A percentile compares a stretch with the other conserved stretches of the same genome.
phyloP scores from a whole-genome alignment of 1,284 basidiomycete genomes.

The Lentinula novae-zelandiae region DNA sequence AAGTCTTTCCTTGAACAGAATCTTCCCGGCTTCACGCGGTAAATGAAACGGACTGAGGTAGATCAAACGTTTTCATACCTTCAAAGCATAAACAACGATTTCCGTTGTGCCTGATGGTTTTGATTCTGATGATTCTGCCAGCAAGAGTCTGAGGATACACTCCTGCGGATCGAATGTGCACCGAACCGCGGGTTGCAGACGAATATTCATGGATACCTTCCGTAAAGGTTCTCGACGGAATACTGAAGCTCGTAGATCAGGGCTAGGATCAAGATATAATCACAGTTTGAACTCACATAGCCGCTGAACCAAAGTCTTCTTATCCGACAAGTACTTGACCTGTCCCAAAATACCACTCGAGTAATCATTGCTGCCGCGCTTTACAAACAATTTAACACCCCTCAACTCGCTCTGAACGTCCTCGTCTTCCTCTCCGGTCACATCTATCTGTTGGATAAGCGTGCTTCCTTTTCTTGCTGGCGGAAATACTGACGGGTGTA shows the following conservation, averaged over 20 bases:
- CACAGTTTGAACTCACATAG: conserved; percentile 34
- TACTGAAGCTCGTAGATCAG: conserved; percentile 30
- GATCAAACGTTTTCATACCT: conserved; percentile 26
- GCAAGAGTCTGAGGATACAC: conserved; percentile 48
- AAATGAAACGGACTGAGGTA: background rate
- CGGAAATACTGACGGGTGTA: conserved; percentile 1
- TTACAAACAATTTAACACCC: conserved; percentile 55
- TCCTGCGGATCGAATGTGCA: conserved; percentile 56
- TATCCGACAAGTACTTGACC: conserved; percentile 50
- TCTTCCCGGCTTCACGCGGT: conserved; percentile 40
- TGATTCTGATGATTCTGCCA: conserved; percentile 41
- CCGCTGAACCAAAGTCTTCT: conserved; percentile 36
- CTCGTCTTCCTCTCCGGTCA: conserved; percentile 66
- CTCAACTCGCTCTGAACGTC: conserved; percentile 50
- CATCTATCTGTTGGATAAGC: conserved; percentile 24
- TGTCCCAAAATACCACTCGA: conserved; percentile 58
- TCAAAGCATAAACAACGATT: conserved; percentile 41
- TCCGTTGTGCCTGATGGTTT: conserved; percentile 23
- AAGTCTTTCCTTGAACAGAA: conserved; percentile 47
- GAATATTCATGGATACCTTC: conserved; percentile 65
- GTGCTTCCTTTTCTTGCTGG: background rate
- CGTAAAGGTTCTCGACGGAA: conserved; percentile 65
- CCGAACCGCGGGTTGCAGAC: conserved; percentile 45
- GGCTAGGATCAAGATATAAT: background rate
- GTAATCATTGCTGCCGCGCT: conserved; percentile 56